A percentile compares a stretch with the other conserved stretches of the same genome.
Conservation (phyloP, 371 early-diverging fungal genomes). For the Cladochytrium tenue region DNA sequence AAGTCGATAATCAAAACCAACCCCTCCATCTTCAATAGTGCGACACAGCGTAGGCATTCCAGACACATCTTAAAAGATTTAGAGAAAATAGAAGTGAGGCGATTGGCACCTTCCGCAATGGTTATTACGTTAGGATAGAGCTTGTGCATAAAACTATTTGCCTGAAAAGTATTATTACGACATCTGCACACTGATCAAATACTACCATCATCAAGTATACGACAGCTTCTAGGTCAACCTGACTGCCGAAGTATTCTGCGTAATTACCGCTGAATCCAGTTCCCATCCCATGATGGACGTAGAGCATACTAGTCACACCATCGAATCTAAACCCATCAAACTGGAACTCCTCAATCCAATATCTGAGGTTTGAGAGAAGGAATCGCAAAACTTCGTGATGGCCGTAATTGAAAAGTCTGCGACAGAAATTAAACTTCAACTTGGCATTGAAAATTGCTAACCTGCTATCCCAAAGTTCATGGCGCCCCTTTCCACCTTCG, state of each 20-base stretch:
- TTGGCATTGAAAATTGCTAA: conserved; percentile 1
- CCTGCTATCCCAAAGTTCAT: conserved; percentile 88
- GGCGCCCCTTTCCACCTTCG: conserved; percentile 79
- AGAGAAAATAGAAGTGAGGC: not conserved
- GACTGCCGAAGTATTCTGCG: conserved; percentile 86
- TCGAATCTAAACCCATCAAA: conserved; percentile 98
- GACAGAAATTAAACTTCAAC: not conserved
- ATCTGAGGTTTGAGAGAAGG: conserved; percentile 89
- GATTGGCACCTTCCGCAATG: conserved; percentile 74
- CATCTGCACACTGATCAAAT: not conserved
- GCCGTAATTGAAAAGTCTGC: conserved; percentile 89
- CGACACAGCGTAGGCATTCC: conserved; percentile 97
- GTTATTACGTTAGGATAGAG: conserved; percentile 80
- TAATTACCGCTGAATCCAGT: conserved; percentile 92
- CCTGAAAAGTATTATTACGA: conserved; percentile 36
- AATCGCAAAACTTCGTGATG: conserved; percentile 87
- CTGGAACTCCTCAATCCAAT: conserved; percentile 83
- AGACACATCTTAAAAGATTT: conserved; percentile 73
- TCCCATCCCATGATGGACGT: conserved; percentile 91
- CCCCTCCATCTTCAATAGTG: conserved; percentile 85
- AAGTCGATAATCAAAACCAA: conserved; percentile 96
- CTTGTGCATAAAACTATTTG: conserved; percentile 83
- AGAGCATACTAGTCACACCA: conserved; percentile 95
- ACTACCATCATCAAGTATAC: conserved; percentile 77
- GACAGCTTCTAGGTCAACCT: conserved; percentile 83